Base-by-base conservation (phyloP, 2,329 filamentous ascomycete genomes). In the Arachnopeziza araneosa region DNA sequence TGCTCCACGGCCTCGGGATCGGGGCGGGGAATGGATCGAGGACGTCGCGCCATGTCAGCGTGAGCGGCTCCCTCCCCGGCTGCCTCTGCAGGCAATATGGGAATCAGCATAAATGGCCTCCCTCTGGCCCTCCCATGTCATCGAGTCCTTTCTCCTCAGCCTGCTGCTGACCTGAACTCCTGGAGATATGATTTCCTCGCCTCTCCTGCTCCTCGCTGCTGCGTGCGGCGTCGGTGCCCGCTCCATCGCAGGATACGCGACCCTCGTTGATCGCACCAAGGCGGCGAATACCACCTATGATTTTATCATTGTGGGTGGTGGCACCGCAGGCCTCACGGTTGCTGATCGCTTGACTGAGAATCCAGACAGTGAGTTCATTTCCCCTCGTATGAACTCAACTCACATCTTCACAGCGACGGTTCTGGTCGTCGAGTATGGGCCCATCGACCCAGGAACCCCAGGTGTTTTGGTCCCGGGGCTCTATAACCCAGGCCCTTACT, bases 271-370 rank as follows among this genome's bases (percentile, higher is more conserved):
- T 44, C 36, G 36, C 17, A 19, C 3, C 17, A 44, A 5, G 36
- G 36, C 36, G 12, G 36, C 36, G 4, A 44, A 19, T 19, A 7
- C 36, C 17, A 19, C 36, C 6, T 52, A 23, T 64, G 75, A 79
- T 64, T 78, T 75, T 55, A 62, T 79, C 48, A 63, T 79, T 24
- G 72, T 77, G 8, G 76, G 77, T 14, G 77, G 76, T 2, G 77
- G 77, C 4, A 78, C 76, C 0, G 71, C 76, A 4, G 77, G 77
- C n/a, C 70, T 78, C 5, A 71, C 75, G 2, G 68, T 78, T 12
- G 77, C 77, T 14, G 68, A 69, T 19, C 73, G 77, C 3, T 70
- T 79, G n/a, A 72, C 69, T 17, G 76, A 77, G 58, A 70, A 77
- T 63, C 64, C 74, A 52, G 77, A 79, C 52, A 52, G 60, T 52